Evolutionary conservation across 2,329 filamentous ascomycete species (phyloP), one percentile per base, ranked within the genome.

Genomic region (Capronia coronata): DNA sequence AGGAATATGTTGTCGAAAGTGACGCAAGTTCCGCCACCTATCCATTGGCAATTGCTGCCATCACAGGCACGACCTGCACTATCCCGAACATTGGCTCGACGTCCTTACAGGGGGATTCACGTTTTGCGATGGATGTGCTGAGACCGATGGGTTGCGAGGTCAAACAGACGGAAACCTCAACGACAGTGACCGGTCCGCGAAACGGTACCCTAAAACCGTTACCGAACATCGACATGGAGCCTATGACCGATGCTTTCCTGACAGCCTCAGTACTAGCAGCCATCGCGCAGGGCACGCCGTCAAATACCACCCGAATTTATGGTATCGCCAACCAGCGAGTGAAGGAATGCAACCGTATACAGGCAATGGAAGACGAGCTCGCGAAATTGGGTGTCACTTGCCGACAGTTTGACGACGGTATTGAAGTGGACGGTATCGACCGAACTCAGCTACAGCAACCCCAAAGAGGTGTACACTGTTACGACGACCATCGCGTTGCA

Each of bases 21-120:
- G 93, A 98, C 71, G 93, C 93, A 34, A 97, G 91, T 68, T 97
- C 91, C 37, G 93, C 93, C 8, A 98, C 93, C 0, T 98, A 98
- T 64, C 93, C 93, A 16, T 75, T 98, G 22, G 89, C 93, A 0
- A 82, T 97, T 56, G 93, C 93, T 32, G 93, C 93, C 45, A 94
- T 98, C 60, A 94, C 91, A 0, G 93, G 93, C 22, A 96, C 88
- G 0, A 95, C 85, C 2, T 97, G 91, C 71, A 97, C 90, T 0
- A 82, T 98, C 38, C 91, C 93, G 18, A 98, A 98, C 67, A 96
- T 98, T 59, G 93, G 93, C 2, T 91, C 87, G 3, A 80, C 78
- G 52, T 97, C 93, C 6, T 75, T 98, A 2, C 93, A 98, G 65
- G 93, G 93, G 16, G 93, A 98, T 72, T 90, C 93, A 41, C 83